Conservation (phyloP, 192 early-diverging fungal genomes). For the Oehlia diaphana region DNA sequence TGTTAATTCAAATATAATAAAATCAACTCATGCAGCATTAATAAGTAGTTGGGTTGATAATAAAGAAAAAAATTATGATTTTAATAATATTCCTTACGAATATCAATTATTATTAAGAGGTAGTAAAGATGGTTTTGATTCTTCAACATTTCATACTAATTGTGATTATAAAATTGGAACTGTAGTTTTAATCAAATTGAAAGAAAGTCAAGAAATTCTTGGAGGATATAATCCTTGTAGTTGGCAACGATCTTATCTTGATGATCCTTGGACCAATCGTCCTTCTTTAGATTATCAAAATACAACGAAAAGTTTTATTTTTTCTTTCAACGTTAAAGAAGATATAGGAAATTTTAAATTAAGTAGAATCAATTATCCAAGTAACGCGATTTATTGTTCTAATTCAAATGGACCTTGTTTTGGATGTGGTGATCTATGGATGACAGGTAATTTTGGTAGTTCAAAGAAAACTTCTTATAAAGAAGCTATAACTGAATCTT, state of each 20-base stretch:
- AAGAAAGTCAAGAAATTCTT: not conserved
- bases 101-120: not conserved
- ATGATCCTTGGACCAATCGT: not conserved
- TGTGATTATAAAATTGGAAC: not conserved
- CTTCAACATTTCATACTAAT: not conserved
- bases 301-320: slow-evolving; percentile 5
- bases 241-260: slow-evolving; percentile 5
- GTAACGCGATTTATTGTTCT: not conserved
- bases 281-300: not conserved
- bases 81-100: not conserved
- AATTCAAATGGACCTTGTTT: slow-evolving; percentile 18
- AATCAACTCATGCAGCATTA: slow-evolving; percentile 12
- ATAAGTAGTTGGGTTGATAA: not conserved
- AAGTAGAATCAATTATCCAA: not conserved
- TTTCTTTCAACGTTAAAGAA: slow-evolving; percentile 13
- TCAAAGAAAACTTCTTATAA: slow-evolving; percentile 8
- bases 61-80: not conserved
- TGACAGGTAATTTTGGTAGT: slow-evolving; percentile 3
- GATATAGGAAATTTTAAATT: not conserved
- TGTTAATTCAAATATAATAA: slow-evolving; percentile 11
- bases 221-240: slow-evolving; percentile 28
- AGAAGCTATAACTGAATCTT: not conserved
- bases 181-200: not conserved
- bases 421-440: slow-evolving; percentile 15
- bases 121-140: not conserved